Evolutionary conservation across 1,284 basidiomycete genomes (phyloP).

Genomic region (Meripilus lineatus): DNA sequence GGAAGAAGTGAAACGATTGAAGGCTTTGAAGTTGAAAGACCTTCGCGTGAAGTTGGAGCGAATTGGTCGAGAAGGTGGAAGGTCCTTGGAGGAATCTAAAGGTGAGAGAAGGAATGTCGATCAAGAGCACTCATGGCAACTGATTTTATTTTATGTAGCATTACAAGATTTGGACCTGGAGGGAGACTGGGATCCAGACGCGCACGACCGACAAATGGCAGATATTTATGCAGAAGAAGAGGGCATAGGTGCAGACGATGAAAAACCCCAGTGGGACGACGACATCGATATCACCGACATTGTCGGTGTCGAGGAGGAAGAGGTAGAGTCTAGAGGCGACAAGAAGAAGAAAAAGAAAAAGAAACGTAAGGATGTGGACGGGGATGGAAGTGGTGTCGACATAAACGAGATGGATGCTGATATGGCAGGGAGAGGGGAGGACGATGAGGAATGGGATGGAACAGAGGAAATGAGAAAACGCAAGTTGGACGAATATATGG

Average conservation of each 20-base stretch:
- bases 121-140: background rate
- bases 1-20: slow-evolving; percentile 78
- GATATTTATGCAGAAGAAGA: slow-evolving; percentile 61
- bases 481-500: slow-evolving; percentile 83
- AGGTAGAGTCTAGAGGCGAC: slow-evolving; percentile 44
- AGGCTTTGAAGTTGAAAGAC: slow-evolving; percentile 82
- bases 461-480: slow-evolving; percentile 83
- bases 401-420: slow-evolving; percentile 77
- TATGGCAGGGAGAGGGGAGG: slow-evolving; percentile 28
- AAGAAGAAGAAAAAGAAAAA: slow-evolving; percentile 50
- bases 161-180: slow-evolving; percentile 67
- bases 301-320: slow-evolving; percentile 39
- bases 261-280: slow-evolving; percentile 87
- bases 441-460: slow-evolving; percentile 72
- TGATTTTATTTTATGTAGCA: slow-evolving; percentile 30
- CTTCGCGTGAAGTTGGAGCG: slow-evolving; percentile 70
- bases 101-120: slow-evolving; percentile 35
- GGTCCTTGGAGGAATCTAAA: slow-evolving; percentile 36
- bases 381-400: slow-evolving; percentile 47
- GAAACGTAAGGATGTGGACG: slow-evolving; percentile 30
- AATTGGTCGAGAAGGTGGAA: slow-evolving; percentile 66
- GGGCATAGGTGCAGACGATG: slow-evolving; percentile 40
- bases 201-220: slow-evolving; percentile 76
- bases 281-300: slow-evolving; percentile 82
- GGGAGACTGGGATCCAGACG: slow-evolving; percentile 78